Base-by-base conservation (phyloP, 2,329 filamentous ascomycete genomes). In the Epichloe typhina region DNA sequence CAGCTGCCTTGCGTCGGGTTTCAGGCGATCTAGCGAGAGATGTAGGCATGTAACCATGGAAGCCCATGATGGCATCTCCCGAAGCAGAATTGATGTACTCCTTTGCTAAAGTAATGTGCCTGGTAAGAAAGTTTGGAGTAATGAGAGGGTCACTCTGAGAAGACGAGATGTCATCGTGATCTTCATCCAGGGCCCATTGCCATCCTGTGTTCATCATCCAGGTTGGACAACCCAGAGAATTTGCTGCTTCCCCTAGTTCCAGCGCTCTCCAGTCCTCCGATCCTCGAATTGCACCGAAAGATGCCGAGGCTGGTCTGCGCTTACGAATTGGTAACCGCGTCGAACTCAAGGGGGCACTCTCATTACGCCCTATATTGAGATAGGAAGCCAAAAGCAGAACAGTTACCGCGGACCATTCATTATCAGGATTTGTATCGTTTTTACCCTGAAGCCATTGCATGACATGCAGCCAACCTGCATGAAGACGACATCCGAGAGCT, bases 401-500 rank as follows among this genome's bases (percentile, higher is more conserved):
- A 3, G 80, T 72, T 45, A 85, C 63, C 2, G 82, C 78, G 4
- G 83, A 84, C 85, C 85, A 90, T 63, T 90, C 86, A 1, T 69
- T 52, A 54, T 84, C 74, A 3, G 66, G 64, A 13, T 72, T 62
- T 7, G 69, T 61, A 4, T 73, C 66, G 4, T 73, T 69, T 51
- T 74, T 73, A 11, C 66, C 60, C 33, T 69, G 68, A 40, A 87
- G 69, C 86, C 86, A 91, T 54, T 80, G 78, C 66, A 85, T 76
- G 19, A 79, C 74, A 61, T 87, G 82, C 76, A 85, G 86, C 84
- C 86, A 90, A 2, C 77, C 80, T 9, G 82, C 74, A 51, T 86
- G 68, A 9, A 88, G 67, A 26, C 72, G 85, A 68, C 71, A 83
- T 53, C 68, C 79, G 40, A 76, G 72, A 0, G 73, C 70, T 19